Percentiles rank a stretch among this genome's conserved stretches.
Evolutionary conservation across 2,329 filamentous ascomycete species (phyloP).

Genomic region (Pseudogymnoascus sp.): DNA sequence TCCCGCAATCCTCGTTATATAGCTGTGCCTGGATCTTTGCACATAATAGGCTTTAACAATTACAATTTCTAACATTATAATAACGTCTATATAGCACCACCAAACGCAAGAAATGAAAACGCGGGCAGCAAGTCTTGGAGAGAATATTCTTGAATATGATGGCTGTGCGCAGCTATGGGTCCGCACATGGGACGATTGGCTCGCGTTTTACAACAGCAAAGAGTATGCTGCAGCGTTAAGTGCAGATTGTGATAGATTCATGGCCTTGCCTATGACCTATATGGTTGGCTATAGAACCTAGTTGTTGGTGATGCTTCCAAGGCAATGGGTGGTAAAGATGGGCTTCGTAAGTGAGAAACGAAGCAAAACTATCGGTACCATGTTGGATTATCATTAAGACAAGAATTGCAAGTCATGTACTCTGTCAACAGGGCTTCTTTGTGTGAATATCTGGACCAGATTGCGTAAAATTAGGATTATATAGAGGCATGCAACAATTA

Average conservation of each 20-base stretch:
- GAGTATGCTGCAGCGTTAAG: constrained; percentile 9
- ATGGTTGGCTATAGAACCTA: constrained; percentile 11
- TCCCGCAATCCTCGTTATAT: not conserved
- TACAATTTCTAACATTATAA: not conserved
- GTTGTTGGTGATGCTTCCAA: constrained; percentile 7
- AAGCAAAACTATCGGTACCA: not conserved
- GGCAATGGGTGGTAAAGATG: constrained; percentile 9
- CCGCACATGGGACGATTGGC: constrained; percentile 10
- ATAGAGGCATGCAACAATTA: not conserved
- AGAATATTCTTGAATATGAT: constrained; percentile 10
- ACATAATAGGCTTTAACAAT: not conserved
- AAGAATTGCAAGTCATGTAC: not conserved
- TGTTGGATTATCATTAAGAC: not conserved
- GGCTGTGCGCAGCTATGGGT: constrained; percentile 13
- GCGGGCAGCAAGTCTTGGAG: not conserved
- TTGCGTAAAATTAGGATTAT: not conserved
- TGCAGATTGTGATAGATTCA: constrained; percentile 8
- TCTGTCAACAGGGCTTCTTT: not conserved
- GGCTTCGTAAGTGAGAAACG: not conserved
- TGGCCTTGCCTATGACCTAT: constrained; percentile 9
- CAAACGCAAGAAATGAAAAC: constrained; percentile 5
- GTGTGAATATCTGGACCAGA: not conserved
- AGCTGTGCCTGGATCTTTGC: not conserved
- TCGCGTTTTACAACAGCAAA: constrained; percentile 9
- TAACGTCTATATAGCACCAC: not conserved